Conservation (phyloP, 176 grass and related monocot genomes). For the Oryza meridionalis region DNA sequence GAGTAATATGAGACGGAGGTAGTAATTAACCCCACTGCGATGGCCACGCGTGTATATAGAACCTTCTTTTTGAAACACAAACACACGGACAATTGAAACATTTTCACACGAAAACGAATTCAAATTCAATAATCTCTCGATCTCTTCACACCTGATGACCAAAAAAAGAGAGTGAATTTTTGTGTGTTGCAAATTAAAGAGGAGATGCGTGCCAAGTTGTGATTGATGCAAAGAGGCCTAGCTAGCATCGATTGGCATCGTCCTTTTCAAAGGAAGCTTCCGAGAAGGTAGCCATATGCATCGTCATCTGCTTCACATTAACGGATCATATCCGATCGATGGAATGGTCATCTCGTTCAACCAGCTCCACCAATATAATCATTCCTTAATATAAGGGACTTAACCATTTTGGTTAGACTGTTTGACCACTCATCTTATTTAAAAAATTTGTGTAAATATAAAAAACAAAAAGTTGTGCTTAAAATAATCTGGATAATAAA, state of each 20-base stretch:
- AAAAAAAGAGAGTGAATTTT: no score
- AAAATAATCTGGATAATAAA: no score
- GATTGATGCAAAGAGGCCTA: not conserved
- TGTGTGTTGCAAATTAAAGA: not conserved
- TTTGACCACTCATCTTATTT: no score
- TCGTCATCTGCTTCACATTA: not conserved
- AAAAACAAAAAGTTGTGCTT: no score
- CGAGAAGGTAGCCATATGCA: not conserved
- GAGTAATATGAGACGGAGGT: no score
- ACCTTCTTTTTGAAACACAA: not conserved
- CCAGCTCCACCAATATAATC: no score
- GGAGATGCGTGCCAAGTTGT: not conserved
- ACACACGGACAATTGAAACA: not conserved
- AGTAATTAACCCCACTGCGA: not conserved
- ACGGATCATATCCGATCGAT: not conserved
- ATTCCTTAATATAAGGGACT: no score
- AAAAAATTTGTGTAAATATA: no score
- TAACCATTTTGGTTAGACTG: no score
- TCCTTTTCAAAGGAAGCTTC: slow-evolving; percentile 42
- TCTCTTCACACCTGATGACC: no score
- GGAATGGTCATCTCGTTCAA: no score
- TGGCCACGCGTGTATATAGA: not conserved
- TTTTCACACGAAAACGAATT: not conserved
- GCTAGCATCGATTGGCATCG: not conserved
- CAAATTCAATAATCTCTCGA: not conserved